phyloP scores from a whole-genome alignment of 495 filamentous ascomycete genomes.

The Hyphodiscus hymeniophilus region DNA sequence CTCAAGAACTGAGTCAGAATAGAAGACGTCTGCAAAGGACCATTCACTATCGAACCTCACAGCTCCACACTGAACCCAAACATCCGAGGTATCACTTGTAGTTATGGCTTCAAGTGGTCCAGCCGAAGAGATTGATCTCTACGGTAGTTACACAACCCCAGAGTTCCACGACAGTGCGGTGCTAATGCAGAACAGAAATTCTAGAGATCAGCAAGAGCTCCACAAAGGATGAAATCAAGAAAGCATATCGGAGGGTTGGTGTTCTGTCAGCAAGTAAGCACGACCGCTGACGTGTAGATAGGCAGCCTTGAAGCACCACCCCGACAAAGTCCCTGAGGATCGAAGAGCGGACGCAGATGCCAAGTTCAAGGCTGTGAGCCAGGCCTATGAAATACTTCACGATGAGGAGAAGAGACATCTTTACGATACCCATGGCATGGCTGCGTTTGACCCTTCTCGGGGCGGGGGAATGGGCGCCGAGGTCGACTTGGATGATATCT shows the following conservation, averaged over 20 bases:
- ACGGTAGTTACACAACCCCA: constrained; percentile 41
- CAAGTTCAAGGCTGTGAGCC: constrained; percentile 82
- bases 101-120: too few species aligned
- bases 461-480: constrained; percentile 57
- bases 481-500: constrained; percentile 81
- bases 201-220: constrained; percentile 64
- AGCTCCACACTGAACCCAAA: too few species aligned
- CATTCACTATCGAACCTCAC: too few species aligned
- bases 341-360: constrained; percentile 76
- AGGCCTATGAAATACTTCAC: constrained; percentile 95
- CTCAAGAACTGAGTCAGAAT: too few species aligned
- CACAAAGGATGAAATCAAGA: constrained; percentile 81
- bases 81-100: too few species aligned
- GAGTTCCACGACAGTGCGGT: neutral
- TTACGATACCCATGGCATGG: constrained; percentile 93
- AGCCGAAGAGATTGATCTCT: constrained; percentile 47
- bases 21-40: too few species aligned
- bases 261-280: constrained; percentile 1
- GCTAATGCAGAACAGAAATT: constrained; percentile 44
- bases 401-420: constrained; percentile 88
- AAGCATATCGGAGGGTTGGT: constrained; percentile 89
- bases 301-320: constrained; percentile 84
- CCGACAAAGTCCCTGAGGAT: constrained; percentile 89
- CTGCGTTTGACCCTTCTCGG: constrained; percentile 68
- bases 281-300: constrained; percentile 29